A percentile compares a stretch with the other conserved stretches of the same genome.
phyloP scores from a whole-genome alignment of 1,284 basidiomycete genomes.

The Microbotryum silenes-acaulis region DNA sequence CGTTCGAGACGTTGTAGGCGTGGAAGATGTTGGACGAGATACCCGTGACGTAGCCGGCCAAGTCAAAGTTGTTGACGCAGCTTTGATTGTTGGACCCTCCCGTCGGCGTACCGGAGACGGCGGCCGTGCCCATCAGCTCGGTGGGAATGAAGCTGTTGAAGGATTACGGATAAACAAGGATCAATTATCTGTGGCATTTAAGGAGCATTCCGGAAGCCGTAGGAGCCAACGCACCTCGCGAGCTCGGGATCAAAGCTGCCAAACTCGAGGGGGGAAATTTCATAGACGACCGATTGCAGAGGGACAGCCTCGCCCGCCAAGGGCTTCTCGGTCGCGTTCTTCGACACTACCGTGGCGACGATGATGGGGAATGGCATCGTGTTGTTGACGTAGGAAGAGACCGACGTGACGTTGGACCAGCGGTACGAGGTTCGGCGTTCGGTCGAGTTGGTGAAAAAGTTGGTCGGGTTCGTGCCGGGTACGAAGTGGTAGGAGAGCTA shows the following conservation, averaged over 20 bases:
- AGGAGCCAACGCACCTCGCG: slow-evolving; percentile 35
- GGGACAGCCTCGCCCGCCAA: background rate
- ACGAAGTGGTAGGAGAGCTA: slow-evolving; percentile 29
- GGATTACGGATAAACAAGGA: too few species aligned
- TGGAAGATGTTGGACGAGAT: slow-evolving; percentile 41
- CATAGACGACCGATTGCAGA: slow-evolving; percentile 26
- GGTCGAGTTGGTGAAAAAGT: slow-evolving; percentile 14
- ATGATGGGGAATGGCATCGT: slow-evolving; percentile 28
- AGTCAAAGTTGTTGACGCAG: slow-evolving; percentile 60
- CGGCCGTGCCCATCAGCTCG: slow-evolving; percentile 52
- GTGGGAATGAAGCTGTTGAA: slow-evolving; percentile 50
- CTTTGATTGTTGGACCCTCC: slow-evolving; percentile 49
- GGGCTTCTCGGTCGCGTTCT: slow-evolving; percentile 9
- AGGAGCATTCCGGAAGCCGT: too few species aligned
- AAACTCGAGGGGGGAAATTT: slow-evolving; percentile 48
- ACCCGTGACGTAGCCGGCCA: slow-evolving; percentile 47
- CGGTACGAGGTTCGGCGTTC: slow-evolving; percentile 15
- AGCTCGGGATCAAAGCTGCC: slow-evolving; percentile 60
- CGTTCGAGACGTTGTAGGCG: slow-evolving; percentile 4
- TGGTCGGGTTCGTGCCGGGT: slow-evolving; percentile 19
- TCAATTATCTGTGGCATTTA: too few species aligned
- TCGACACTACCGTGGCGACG: slow-evolving; percentile 14
- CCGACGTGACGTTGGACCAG: slow-evolving; percentile 14
- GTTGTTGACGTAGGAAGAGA: slow-evolving; percentile 12
- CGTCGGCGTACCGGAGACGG: slow-evolving; percentile 48